Conservation (phyloP, 768 basidiomycete genomes). For the Neoboletus brunneissimus region DNA sequence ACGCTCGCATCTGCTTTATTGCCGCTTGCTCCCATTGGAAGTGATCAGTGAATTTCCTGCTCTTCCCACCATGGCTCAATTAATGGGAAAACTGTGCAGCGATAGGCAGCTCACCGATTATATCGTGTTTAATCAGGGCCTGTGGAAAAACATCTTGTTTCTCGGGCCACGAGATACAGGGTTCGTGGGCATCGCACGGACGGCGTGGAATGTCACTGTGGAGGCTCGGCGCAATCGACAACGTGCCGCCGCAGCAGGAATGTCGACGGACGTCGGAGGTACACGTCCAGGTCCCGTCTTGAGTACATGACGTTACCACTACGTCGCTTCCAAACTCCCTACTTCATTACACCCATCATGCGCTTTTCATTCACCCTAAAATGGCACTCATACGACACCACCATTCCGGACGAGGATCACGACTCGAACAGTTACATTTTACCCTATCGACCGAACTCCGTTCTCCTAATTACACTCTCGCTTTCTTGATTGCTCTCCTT, state of each 20-base stretch:
- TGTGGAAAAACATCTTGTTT: constrained; percentile 63
- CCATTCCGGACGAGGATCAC: constrained; percentile 29
- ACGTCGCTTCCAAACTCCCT: constrained; percentile 7
- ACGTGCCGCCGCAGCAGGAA: constrained; percentile 8
- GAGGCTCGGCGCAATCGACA: constrained; percentile 48
- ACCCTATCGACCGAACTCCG: constrained; percentile 12
- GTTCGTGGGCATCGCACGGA: constrained; percentile 49
- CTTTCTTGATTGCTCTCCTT: not conserved
- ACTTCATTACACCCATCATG: constrained; percentile 14
- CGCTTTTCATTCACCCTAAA: constrained; percentile 20
- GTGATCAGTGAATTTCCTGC: constrained; percentile 60
- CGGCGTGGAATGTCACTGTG: constrained; percentile 72
- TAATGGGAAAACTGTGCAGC: constrained; percentile 43
- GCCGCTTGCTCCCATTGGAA: constrained; percentile 50
- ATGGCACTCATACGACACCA: constrained; percentile 29
- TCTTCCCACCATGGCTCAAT: constrained; percentile 52
- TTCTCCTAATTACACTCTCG: constrained; percentile 24
- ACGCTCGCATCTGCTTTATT: constrained; percentile 45
- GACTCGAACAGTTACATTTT: constrained; percentile 16
- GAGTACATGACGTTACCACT: constrained; percentile 20
- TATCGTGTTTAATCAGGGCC: constrained; percentile 49
- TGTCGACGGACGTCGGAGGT: constrained; percentile 13
- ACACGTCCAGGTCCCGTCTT: constrained; percentile 7
- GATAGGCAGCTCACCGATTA: constrained; percentile 34
- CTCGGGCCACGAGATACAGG: constrained; percentile 46